Conservation (phyloP, 305 asterid genomes). For the Coffea humblotiana region DNA sequence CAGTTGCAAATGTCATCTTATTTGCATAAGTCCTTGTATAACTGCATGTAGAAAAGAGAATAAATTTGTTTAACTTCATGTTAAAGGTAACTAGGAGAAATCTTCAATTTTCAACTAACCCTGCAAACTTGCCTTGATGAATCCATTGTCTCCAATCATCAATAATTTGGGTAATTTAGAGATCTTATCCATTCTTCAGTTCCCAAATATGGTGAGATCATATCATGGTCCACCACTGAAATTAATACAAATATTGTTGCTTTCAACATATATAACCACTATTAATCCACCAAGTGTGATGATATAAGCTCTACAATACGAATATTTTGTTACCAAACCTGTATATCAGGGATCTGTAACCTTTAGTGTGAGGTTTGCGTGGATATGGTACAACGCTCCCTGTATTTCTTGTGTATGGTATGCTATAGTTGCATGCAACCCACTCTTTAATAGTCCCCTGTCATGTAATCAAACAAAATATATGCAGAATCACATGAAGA, state of each 20-base stretch:
- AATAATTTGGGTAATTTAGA: conserved; percentile 5
- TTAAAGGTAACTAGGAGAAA: background rate
- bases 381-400: too few relatives aligned
- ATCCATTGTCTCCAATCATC: conserved; percentile 30
- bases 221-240: conserved; percentile 30
- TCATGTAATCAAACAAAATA: too few relatives aligned
- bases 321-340: too few relatives aligned
- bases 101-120: background rate
- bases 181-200: conserved; percentile 27
- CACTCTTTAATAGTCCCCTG: too few relatives aligned
- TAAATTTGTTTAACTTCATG: background rate
- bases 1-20: conserved; percentile 25
- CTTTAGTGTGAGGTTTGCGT: too few relatives aligned
- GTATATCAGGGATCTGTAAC: too few relatives aligned
- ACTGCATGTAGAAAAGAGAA: conserved; percentile 3
- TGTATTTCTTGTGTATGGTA: too few relatives aligned
- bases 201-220: background rate
- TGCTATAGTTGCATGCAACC: too few relatives aligned
- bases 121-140: conserved; percentile 22
- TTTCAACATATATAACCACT: background rate
- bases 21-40: conserved; percentile 24
- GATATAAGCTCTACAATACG: too few relatives aligned
- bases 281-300: too few relatives aligned
- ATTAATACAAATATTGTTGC: background rate
- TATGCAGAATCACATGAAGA: too few relatives aligned